Evolutionary conservation across 177 flowering plant genomes (phyloP).

Genomic region (Vitis hybrid): DNA sequence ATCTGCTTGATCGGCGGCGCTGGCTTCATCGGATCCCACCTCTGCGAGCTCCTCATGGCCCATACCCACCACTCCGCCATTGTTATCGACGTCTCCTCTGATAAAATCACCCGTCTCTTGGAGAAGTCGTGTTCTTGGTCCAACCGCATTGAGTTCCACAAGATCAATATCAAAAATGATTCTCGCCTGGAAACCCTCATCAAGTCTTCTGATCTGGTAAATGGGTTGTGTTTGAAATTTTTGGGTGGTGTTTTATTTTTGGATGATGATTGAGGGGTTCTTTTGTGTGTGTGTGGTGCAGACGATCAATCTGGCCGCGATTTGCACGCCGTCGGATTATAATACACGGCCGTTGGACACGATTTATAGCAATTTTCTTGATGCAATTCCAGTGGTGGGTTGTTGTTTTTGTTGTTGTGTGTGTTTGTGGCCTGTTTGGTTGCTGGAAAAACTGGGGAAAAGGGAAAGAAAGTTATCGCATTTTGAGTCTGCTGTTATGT

Average conservation of each 20-base stretch:
- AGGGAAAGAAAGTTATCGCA: too few relatives aligned
- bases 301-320: conserved; percentile 98
- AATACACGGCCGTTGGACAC: conserved; percentile 97
- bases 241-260: conserved; percentile 12
- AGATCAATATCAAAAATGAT: conserved; percentile 92
- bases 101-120: conserved; percentile 91
- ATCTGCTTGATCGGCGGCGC: conserved; percentile 99
- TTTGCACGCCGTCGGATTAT: conserved; percentile 98
- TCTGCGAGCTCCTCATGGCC: conserved; percentile 85
- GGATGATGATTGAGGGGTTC: background rate
- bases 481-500: too few relatives aligned
- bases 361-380: conserved; percentile 96
- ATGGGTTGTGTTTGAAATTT: conserved; percentile 4
- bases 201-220: conserved; percentile 96
- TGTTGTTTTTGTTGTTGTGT: conserved; percentile 8
- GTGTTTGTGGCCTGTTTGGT: conserved; percentile 7
- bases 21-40: conserved; percentile 97
- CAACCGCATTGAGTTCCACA: conserved; percentile 87
- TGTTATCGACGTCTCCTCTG: conserved; percentile 87
- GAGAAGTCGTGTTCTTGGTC: conserved; percentile 62
- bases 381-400: conserved; percentile 94
- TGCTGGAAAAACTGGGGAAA: background rate
- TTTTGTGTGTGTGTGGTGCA: conserved; percentile 16
- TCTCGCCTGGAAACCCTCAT: conserved; percentile 95
- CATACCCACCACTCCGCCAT: conserved; percentile 86